These are phyloP conservation scores for Boletus semigastroideus DNA, from an alignment of 1,284 basidiomycete species.

Conservation along the genomic window DNA sequence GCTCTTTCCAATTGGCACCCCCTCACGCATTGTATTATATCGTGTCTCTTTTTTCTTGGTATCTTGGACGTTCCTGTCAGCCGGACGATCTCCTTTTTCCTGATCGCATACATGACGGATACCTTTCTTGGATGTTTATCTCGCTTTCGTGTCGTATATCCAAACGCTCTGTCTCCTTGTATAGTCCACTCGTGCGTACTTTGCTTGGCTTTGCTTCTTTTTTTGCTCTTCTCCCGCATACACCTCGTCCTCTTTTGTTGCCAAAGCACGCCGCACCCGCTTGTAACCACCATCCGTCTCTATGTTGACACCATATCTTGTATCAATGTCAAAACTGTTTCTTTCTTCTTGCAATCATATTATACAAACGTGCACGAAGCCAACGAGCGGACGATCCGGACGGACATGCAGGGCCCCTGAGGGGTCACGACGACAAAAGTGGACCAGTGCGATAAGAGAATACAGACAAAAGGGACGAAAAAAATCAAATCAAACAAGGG, in stretches of 20 bases:
- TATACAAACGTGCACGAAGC: too few species aligned
- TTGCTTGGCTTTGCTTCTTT: neutral
- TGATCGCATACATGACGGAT: conserved; percentile 16
- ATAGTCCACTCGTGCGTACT: neutral
- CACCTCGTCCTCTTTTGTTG: neutral
- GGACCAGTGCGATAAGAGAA: neutral
- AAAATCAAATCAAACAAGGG: neutral
- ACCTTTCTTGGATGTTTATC: conserved; percentile 26
- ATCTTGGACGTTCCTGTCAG: conserved; percentile 26
- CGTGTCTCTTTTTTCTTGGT: conserved; percentile 21
- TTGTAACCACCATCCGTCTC: conserved; percentile 21
- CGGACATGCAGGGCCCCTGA: too few species aligned
- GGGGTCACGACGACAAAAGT: neutral
- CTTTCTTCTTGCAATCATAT: neutral
- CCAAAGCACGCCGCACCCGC: conserved; percentile 7
- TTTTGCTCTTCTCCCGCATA: neutral
- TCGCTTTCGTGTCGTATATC: conserved; percentile 19
- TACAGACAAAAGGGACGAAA: too few species aligned
- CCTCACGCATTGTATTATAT: conserved; percentile 17
- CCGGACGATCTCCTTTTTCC: conserved; percentile 11
- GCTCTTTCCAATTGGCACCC: neutral
- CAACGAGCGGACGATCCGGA: too few species aligned
- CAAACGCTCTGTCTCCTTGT: conserved; percentile 8
- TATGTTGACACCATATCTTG: conserved; percentile 17
- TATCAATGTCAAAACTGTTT: conserved; percentile 22